Evolutionary conservation across 345 rosid genomes (phyloP).

Genomic region (Syzygium grande): DNA sequence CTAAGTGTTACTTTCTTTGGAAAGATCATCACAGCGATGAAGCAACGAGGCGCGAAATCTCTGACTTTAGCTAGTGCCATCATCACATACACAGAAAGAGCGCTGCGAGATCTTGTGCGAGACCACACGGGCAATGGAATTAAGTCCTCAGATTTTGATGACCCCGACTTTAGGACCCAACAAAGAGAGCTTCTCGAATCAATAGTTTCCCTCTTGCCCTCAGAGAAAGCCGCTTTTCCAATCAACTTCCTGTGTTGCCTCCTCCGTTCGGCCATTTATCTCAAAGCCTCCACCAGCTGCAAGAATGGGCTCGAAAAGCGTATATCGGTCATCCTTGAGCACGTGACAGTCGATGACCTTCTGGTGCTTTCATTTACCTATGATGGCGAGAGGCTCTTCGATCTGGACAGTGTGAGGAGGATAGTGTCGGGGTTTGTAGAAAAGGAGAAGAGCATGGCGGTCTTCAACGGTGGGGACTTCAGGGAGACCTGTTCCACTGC

Average conservation of each 20-base stretch:
- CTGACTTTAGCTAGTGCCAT: slow-evolving; percentile 52
- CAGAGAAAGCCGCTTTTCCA: slow-evolving; percentile 65
- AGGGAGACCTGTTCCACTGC: slow-evolving; percentile 38
- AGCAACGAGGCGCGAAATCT: slow-evolving; percentile 57
- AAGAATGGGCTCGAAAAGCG: slow-evolving; percentile 80
- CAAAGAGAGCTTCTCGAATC: slow-evolving; percentile 64
- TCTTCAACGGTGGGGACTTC: slow-evolving; percentile 63
- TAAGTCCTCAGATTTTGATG: slow-evolving; percentile 21
- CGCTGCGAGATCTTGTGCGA: slow-evolving; percentile 77
- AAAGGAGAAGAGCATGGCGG: slow-evolving; percentile 73
- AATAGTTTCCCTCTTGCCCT: slow-evolving; percentile 57
- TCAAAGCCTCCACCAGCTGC: slow-evolving; percentile 43
- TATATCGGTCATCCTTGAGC: slow-evolving; percentile 65
- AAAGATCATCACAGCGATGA: slow-evolving; percentile 50
- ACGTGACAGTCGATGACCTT: slow-evolving; percentile 69
- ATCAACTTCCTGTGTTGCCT: slow-evolving; percentile 84
- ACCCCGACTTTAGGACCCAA: slow-evolving; percentile 25
- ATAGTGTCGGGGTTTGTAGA: slow-evolving; percentile 65
- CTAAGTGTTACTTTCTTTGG: slow-evolving; percentile 46
- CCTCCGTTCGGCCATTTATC: slow-evolving; percentile 72
- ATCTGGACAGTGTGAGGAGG: slow-evolving; percentile 75
- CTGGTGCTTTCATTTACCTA: slow-evolving; percentile 71
- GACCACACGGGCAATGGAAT: slow-evolving; percentile 62
- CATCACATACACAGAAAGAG: slow-evolving; percentile 66
- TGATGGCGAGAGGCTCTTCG: slow-evolving; percentile 74